Evolutionary conservation across 2,329 filamentous ascomycete species (phyloP).

Genomic region (Leptographium lundbergii): DNA sequence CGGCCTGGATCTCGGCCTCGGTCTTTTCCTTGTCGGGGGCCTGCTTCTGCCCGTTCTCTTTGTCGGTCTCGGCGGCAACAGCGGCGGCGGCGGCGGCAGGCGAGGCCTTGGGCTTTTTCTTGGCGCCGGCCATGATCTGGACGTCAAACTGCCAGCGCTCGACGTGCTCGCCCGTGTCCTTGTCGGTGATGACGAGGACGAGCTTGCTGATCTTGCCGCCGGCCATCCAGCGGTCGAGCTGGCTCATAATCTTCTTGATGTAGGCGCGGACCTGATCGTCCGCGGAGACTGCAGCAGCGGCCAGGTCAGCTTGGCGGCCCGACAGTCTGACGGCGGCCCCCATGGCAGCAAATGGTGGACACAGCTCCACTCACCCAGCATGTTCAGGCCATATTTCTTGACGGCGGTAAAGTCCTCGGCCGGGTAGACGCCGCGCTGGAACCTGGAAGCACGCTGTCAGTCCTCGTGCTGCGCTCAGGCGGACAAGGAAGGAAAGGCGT

Average conservation of each 20-base stretch:
- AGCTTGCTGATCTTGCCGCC: conserved; percentile 95
- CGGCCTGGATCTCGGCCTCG: conserved; percentile 84
- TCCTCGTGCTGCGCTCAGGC: not conserved
- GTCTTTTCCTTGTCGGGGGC: conserved; percentile 77
- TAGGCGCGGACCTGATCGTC: conserved; percentile 98
- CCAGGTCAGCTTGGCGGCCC: not conserved
- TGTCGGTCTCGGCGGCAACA: conserved; percentile 18
- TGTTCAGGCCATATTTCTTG: conserved; percentile 98
- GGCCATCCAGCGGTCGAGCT: conserved; percentile 96
- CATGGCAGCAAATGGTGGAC: not conserved
- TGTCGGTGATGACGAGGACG: conserved; percentile 91
- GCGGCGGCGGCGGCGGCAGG: conserved; percentile 15
- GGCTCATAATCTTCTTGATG: conserved; percentile 98
- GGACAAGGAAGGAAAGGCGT: not conserved
- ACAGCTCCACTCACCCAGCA: conserved; percentile 49
- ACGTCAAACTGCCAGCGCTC: conserved; percentile 94
- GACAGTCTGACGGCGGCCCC: not conserved
- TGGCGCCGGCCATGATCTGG: conserved; percentile 24
- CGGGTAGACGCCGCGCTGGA: conserved; percentile 76
- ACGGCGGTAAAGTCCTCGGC: conserved; percentile 95
- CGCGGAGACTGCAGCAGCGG: conserved; percentile 52
- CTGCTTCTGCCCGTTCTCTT: conserved; percentile 21
- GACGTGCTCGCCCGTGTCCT: conserved; percentile 91
- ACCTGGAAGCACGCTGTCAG: conserved; percentile 34
- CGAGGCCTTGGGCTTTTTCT: conserved; percentile 21